Conservation (phyloP, 208 protist species). For the Wallacemonas sp. region DNA sequence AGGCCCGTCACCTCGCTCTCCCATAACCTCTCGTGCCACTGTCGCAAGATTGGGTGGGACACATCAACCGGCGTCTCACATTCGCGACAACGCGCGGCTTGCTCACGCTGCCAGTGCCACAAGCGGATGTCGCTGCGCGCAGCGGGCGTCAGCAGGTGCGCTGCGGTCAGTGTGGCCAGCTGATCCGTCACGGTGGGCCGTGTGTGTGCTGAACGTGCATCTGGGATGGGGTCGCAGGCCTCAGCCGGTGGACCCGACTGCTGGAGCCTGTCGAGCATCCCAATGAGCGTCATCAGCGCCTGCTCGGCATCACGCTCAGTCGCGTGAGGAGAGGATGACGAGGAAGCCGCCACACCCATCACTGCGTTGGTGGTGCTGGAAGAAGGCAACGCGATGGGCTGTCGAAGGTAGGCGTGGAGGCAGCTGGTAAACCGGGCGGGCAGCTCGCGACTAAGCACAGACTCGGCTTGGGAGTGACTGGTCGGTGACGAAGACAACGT, state of each 20-base stretch:
- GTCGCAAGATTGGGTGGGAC: neutral
- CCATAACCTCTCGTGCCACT: slow-evolving; percentile 10
- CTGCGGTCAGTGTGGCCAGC: neutral
- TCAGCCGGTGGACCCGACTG: neutral
- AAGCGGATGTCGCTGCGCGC: neutral
- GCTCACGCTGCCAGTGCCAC: neutral
- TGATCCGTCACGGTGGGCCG: neutral
- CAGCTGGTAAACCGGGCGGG: neutral
- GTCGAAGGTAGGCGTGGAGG: slow-evolving; percentile 1
- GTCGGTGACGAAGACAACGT: neutral
- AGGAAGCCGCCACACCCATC: neutral
- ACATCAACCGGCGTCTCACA: neutral
- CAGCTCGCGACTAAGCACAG: neutral
- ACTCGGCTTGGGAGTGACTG: neutral
- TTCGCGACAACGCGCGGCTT: neutral
- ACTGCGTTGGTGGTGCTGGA: neutral
- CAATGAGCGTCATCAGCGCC: neutral
- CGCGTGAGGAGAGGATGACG: neutral
- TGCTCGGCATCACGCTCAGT: neutral
- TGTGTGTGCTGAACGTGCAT: neutral
- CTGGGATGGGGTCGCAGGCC: neutral
- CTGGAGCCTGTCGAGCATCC: neutral
- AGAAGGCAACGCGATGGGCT: no score
- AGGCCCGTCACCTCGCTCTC: slow-evolving; percentile 2
- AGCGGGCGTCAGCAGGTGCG: neutral